Percentiles rank a stretch among this genome's conserved stretches.
Evolutionary conservation across 2,329 filamentous ascomycete genomes (phyloP).

Genomic region (Elsinoe arachidis): DNA sequence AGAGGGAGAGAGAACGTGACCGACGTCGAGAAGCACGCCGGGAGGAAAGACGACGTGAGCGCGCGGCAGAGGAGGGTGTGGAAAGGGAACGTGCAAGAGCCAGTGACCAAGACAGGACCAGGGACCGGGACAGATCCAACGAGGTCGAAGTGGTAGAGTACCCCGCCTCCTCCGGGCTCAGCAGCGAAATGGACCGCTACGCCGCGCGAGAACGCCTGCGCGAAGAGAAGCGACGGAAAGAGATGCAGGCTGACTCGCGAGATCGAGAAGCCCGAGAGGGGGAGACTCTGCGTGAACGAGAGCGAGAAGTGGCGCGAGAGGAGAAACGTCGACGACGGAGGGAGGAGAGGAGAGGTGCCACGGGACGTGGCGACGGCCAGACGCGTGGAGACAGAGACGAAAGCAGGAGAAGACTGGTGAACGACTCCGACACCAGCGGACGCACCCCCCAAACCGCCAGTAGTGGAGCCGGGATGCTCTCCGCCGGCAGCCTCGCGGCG

Average conservation of each 20-base stretch:
- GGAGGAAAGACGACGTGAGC: neutral
- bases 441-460: constrained; percentile 13
- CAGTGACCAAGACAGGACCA: constrained; percentile 21
- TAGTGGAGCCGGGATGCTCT: constrained; percentile 31
- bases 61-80: constrained; percentile 20
- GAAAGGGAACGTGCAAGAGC: constrained; percentile 18
- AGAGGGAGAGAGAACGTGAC: constrained; percentile 19
- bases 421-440: neutral
- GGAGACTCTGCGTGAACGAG: neutral
- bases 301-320: constrained; percentile 10
- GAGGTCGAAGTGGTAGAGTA: constrained; percentile 10
- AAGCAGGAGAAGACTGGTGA: neutral
- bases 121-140: constrained; percentile 29
- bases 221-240: constrained; percentile 19
- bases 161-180: constrained; percentile 1
- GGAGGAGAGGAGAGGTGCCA: constrained; percentile 19
- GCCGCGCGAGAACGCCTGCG: neutral
- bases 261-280: constrained; percentile 20
- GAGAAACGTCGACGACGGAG: constrained; percentile 19
- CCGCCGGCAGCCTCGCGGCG: constrained; percentile 54
- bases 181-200: constrained; percentile 7
- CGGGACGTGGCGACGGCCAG: constrained; percentile 19
- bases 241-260: constrained; percentile 18
- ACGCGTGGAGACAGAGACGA: constrained; percentile 18
- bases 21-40: neutral